Conservation (phyloP, 768 basidiomycete species). For the Podaxis sp. region DNA sequence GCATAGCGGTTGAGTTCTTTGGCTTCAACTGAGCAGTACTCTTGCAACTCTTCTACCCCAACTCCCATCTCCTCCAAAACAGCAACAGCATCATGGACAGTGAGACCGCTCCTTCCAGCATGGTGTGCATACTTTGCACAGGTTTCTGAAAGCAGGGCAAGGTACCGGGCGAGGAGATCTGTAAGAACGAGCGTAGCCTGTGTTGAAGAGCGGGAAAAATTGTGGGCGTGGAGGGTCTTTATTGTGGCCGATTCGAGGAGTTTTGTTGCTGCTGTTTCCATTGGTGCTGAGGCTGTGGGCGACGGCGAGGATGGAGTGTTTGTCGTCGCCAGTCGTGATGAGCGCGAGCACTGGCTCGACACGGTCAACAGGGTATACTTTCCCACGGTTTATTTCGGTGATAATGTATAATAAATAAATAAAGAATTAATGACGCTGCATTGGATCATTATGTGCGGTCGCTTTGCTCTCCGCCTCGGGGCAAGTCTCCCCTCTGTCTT, state of each 20-base stretch:
- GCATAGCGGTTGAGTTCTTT: conserved; percentile 70
- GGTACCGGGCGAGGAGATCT: conserved; percentile 75
- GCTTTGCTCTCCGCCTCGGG: conserved; percentile 54
- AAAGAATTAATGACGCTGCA: not conserved
- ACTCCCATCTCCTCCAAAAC: conserved; percentile 80
- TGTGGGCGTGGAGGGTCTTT: conserved; percentile 74
- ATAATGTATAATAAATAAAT: not conserved
- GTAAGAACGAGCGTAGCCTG: conserved; percentile 72
- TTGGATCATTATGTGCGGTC: conserved; percentile 55
- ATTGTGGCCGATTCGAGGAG: conserved; percentile 67
- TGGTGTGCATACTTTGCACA: conserved; percentile 76
- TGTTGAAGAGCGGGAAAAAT: conserved; percentile 73
- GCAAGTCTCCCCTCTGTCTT: conserved; percentile 18
- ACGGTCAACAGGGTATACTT: conserved; percentile 12
- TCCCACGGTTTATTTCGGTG: conserved; percentile 21
- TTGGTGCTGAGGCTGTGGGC: conserved; percentile 21
- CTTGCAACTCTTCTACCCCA: conserved; percentile 63
- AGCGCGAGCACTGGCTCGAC: conserved; percentile 3
- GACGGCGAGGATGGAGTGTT: conserved; percentile 20
- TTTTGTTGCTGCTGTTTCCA: conserved; percentile 58
- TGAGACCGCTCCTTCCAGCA: conserved; percentile 62
- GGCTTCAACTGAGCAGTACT: conserved; percentile 67
- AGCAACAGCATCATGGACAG: conserved; percentile 57
- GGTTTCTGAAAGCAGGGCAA: conserved; percentile 62
- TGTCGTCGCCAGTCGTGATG: conserved; percentile 24